A percentile compares a stretch with the other conserved stretches of the same genome.
Evolutionary conservation across 1,284 basidiomycete species (phyloP).

Genomic region (Tremellales sp.): DNA sequence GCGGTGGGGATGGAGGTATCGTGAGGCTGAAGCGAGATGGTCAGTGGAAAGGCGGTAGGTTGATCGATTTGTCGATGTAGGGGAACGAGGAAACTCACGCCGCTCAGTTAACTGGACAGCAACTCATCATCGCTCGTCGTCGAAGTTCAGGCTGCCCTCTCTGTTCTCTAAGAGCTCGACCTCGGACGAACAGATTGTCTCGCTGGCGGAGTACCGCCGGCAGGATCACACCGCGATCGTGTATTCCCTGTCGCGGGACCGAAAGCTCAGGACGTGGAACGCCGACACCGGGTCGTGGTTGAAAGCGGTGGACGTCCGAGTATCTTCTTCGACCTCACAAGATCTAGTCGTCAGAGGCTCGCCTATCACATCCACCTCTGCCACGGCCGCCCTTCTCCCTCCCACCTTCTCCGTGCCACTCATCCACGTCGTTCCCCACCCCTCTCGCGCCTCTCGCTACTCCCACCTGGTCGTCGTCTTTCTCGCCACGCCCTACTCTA

Average conservation of each 20-base stretch:
- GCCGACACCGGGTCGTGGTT: slow-evolving; percentile 39
- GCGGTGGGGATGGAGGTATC: slow-evolving; percentile 64
- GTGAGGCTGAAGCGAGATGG: slow-evolving; percentile 58
- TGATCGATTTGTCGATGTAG: not conserved
- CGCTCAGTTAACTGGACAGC: slow-evolving; percentile 27
- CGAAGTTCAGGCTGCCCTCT: slow-evolving; percentile 33
- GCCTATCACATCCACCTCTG: slow-evolving; percentile 6
- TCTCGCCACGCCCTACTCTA: slow-evolving; percentile 34
- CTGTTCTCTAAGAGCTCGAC: slow-evolving; percentile 33
- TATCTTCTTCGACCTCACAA: slow-evolving; percentile 19
- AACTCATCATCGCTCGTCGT: slow-evolving; percentile 33
- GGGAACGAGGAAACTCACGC: not conserved
- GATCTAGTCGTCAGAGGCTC: slow-evolving; percentile 20
- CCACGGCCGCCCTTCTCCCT: slow-evolving; percentile 11
- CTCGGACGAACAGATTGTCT: slow-evolving; percentile 35
- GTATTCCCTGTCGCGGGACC: slow-evolving; percentile 85
- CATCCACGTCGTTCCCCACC: slow-evolving; percentile 39
- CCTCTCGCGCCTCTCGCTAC: slow-evolving; percentile 31
- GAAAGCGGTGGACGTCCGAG: slow-evolving; percentile 42
- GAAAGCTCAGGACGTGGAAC: slow-evolving; percentile 73
- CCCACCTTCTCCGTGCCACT: slow-evolving; percentile 23
- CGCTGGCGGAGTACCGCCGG: slow-evolving; percentile 28
- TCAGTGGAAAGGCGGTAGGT: slow-evolving; percentile 27
- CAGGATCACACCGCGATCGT: slow-evolving; percentile 59
- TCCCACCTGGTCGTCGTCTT: slow-evolving; percentile 46